phyloP scores from a whole-genome alignment of 2,329 filamentous ascomycete species.

The Boeremia exigua region DNA sequence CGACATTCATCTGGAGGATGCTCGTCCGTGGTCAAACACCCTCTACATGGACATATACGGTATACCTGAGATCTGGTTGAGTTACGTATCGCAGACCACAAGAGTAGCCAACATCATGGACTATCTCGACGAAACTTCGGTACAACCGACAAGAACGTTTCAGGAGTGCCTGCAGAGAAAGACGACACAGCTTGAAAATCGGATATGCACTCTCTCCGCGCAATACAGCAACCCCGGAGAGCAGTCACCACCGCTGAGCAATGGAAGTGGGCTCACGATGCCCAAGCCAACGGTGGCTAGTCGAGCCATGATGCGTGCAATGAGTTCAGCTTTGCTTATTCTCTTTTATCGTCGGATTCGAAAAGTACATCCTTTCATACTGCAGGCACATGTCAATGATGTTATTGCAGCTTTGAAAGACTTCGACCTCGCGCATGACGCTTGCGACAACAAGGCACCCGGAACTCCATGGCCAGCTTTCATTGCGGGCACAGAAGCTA shows the following conservation, averaged over 20 bases:
- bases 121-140: constrained; percentile 15
- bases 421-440: constrained; percentile 17
- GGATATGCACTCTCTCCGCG: constrained; percentile 21
- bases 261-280: background rate
- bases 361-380: constrained; percentile 47
- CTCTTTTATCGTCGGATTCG: constrained; percentile 53
- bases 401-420: constrained; percentile 20
- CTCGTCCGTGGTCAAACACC: constrained; percentile 35
- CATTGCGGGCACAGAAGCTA: constrained; percentile 24
- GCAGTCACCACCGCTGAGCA: background rate
- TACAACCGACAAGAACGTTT: constrained; percentile 19
- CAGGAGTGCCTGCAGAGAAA: constrained; percentile 22
- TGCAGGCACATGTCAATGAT: constrained; percentile 47
- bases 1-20: constrained; percentile 47
- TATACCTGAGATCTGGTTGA: constrained; percentile 54
- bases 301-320: constrained; percentile 45
- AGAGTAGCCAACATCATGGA: constrained; percentile 48
- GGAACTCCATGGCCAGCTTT: constrained; percentile 28
- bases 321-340: constrained; percentile 51
- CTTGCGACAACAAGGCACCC: constrained; percentile 11
- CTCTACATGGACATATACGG: constrained; percentile 52
- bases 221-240: constrained; percentile 10
- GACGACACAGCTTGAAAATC: constrained; percentile 20
- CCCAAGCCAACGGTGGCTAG: constrained; percentile 3
- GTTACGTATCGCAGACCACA: constrained; percentile 53